These are phyloP conservation scores for Neoboletus magnificus DNA, from an alignment of 768 basidiomycete genomes.

Conservation along the genomic window DNA sequence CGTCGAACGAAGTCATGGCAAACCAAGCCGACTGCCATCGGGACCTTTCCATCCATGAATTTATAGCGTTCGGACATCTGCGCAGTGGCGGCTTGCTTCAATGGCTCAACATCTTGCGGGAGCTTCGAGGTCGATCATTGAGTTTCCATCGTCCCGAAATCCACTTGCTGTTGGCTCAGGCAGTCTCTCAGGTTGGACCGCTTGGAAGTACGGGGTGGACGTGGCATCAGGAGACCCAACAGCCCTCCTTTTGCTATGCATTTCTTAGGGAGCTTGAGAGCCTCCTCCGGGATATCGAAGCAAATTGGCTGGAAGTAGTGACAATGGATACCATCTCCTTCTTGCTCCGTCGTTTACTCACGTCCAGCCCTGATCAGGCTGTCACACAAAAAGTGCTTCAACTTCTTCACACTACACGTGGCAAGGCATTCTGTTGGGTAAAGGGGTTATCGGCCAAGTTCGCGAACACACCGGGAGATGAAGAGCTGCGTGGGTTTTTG, in stretches of 20 bases:
- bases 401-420: slow-evolving; percentile 34
- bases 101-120: slow-evolving; percentile 50
- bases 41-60: slow-evolving; percentile 44
- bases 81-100: slow-evolving; percentile 45
- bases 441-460: slow-evolving; percentile 29
- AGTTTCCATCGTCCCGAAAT: slow-evolving; percentile 40
- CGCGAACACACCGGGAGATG: slow-evolving; percentile 6
- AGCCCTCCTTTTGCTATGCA: slow-evolving; percentile 32
- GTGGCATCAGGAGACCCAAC: slow-evolving; percentile 42
- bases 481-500: slow-evolving; percentile 23
- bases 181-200: slow-evolving; percentile 43
- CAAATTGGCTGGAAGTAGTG: slow-evolving; percentile 40
- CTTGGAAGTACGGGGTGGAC: slow-evolving; percentile 11
- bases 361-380: slow-evolving; percentile 12
- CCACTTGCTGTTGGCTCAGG: slow-evolving; percentile 41
- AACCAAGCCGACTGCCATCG: slow-evolving; percentile 40
- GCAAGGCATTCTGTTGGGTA: slow-evolving; percentile 37
- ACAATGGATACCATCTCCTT: slow-evolving; percentile 34
- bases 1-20: slow-evolving; percentile 43
- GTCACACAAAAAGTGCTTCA: slow-evolving; percentile 17
- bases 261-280: slow-evolving; percentile 37
- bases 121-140: slow-evolving; percentile 38
- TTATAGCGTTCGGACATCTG: slow-evolving; percentile 41
- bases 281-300: slow-evolving; percentile 34
- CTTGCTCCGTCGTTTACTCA: slow-evolving; percentile 37